Percentiles rank a stretch among this genome's conserved stretches.
Evolutionary conservation across 1,284 basidiomycete genomes (phyloP).

Genomic region (Boletus smithii): DNA sequence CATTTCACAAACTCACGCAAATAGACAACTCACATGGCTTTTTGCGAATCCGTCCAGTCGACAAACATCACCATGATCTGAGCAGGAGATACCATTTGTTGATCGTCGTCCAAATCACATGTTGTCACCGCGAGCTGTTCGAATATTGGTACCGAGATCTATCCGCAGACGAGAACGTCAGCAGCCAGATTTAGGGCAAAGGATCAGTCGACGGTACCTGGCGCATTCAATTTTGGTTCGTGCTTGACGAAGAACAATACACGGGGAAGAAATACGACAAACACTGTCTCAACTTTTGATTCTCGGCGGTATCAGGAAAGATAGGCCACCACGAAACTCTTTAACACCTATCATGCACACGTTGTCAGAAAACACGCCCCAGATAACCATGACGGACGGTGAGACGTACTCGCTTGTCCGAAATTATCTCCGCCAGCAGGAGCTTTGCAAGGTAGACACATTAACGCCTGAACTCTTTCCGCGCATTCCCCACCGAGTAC

Average conservation of each 20-base stretch:
- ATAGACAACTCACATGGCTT: constrained; percentile 57
- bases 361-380: neutral
- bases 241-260: constrained; percentile 82
- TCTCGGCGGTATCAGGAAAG: constrained; percentile 84
- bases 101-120: constrained; percentile 70
- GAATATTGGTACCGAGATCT: too few relatives aligned
- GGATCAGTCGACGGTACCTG: constrained; percentile 45
- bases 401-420: constrained; percentile 62
- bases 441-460: constrained; percentile 89
- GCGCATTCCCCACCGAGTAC: constrained; percentile 75
- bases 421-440: constrained; percentile 80
- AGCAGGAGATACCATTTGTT: constrained; percentile 76
- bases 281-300: constrained; percentile 88
- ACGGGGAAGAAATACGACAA: constrained; percentile 95
- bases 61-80: constrained; percentile 84
- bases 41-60: constrained; percentile 93
- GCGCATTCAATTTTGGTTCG: constrained; percentile 79
- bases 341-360: constrained; percentile 57
- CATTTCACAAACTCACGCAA: constrained; percentile 1
- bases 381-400: neutral
- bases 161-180: too few relatives aligned
- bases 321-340: constrained; percentile 79
- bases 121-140: too few relatives aligned
- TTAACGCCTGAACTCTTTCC: constrained; percentile 71
- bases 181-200: neutral